Conservation (phyloP, 306 rosid species). For the Luffa acutangula region DNA sequence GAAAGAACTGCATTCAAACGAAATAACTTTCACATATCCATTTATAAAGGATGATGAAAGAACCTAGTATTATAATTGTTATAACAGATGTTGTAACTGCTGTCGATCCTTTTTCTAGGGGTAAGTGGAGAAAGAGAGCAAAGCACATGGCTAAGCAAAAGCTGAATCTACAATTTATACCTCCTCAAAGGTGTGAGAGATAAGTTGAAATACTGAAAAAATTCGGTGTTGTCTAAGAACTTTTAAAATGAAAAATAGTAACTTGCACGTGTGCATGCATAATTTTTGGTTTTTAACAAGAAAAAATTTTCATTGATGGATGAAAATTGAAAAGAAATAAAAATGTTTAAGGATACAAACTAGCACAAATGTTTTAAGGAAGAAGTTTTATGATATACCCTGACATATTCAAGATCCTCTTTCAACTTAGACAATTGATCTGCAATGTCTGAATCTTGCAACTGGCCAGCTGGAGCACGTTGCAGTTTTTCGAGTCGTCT, state of each 20-base stretch:
- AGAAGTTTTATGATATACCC: constrained; percentile 32
- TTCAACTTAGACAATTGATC: constrained; percentile 71
- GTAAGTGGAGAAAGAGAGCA: background rate
- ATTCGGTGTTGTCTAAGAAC: background rate
- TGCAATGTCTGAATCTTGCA: constrained; percentile 40
- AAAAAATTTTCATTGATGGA: too few species aligned
- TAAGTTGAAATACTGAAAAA: background rate
- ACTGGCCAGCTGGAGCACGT: constrained; percentile 55
- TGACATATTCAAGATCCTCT: constrained; percentile 88
- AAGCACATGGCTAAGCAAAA: background rate
- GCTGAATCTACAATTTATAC: background rate
- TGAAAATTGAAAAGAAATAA: too few species aligned
- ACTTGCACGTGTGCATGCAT: background rate
- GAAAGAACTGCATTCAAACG: constrained; percentile 67
- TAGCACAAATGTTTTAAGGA: background rate
- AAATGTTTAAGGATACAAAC: too few species aligned
- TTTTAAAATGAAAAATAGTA: background rate
- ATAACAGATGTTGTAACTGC: background rate
- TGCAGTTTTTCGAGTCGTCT: constrained; percentile 83
- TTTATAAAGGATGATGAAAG: background rate
- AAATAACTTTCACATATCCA: constrained; percentile 15
- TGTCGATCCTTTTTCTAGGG: background rate
- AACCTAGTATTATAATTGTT: background rate
- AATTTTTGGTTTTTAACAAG: too few species aligned
- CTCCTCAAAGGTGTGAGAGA: background rate